phyloP scores from a whole-genome alignment of 257 asterid genomes.

The Salvia rosmarinus region DNA sequence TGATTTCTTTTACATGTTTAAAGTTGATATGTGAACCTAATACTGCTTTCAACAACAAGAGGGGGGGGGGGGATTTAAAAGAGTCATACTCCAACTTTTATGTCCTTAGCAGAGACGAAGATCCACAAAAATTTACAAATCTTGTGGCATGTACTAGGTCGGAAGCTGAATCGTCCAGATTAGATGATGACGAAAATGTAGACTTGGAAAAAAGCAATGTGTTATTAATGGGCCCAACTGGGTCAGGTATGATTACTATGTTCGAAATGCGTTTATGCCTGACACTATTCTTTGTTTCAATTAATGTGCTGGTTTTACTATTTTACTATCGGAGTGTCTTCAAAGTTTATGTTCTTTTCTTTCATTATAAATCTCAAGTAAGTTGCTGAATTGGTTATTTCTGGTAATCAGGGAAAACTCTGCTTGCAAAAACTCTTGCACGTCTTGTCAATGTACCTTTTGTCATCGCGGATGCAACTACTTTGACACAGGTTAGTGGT shows the following conservation, averaged over 20 bases:
- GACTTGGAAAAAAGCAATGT: conserved; percentile 95
- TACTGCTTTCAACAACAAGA: conserved; percentile 8
- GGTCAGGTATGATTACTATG: conserved; percentile 64
- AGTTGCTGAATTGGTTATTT: conserved; percentile 33
- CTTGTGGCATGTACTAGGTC: conserved; percentile 53
- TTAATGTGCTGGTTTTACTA: conserved; percentile 28
- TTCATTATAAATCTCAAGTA: conserved; percentile 14
- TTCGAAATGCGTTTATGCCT: conserved; percentile 29
- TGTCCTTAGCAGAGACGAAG: not conserved
- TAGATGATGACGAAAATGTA: conserved; percentile 69
- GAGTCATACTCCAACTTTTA: conserved; percentile 17
- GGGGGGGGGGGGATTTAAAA: conserved; percentile 15
- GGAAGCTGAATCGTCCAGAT: conserved; percentile 54
- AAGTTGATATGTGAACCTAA: conserved; percentile 18
- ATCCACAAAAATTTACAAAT: conserved; percentile 20
- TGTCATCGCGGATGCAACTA: conserved; percentile 92
- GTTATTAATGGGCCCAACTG: conserved; percentile 96
- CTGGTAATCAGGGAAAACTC: conserved; percentile 75
- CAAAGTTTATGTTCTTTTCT: conserved; percentile 31
- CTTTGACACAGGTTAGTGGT: conserved; percentile 79
- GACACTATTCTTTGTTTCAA: conserved; percentile 23
- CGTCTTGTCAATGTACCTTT: conserved; percentile 96
- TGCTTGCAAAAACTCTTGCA: conserved; percentile 93
- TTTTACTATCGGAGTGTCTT: conserved; percentile 16
- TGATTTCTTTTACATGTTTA: conserved; percentile 13